phyloP scores from a whole-genome alignment of 331 rosid genomes.

The Erythrophleum ivorense region DNA sequence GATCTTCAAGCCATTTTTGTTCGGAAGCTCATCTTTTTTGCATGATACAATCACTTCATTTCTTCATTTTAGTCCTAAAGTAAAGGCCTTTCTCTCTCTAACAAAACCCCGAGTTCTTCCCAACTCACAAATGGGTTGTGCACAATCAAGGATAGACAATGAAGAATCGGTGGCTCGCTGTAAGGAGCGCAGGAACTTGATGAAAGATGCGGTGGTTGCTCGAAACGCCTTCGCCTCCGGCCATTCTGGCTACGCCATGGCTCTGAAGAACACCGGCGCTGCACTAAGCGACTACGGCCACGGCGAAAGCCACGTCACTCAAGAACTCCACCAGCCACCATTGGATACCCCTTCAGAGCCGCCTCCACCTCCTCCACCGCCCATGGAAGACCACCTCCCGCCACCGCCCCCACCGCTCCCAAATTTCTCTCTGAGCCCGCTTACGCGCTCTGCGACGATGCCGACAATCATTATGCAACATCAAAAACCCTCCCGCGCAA shows the following conservation, averaged over 20 bases:
- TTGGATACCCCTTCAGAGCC: conserved; percentile 45
- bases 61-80: not conserved
- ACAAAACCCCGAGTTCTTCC: not conserved
- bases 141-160: conserved; percentile 64
- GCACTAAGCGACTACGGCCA: conserved; percentile 81
- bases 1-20: not conserved
- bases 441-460: conserved; percentile 65
- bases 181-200: conserved; percentile 57
- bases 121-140: conserved; percentile 58
- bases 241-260: conserved; percentile 61
- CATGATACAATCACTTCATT: not conserved
- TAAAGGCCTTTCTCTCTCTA: not conserved
- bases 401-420: conserved; percentile 83
- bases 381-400: conserved; percentile 55
- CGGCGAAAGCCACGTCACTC: conserved; percentile 63
- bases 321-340: conserved; percentile 52
- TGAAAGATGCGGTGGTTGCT: conserved; percentile 63
- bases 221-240: conserved; percentile 66
- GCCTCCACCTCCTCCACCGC: conserved; percentile 75
- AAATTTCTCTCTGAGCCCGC: conserved; percentile 66
- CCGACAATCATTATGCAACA: conserved; percentile 55
- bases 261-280: conserved; percentile 74
- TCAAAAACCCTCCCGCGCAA: conserved; percentile 31
- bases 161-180: conserved; percentile 72
- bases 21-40: not conserved